Percentiles rank a stretch among this genome's conserved stretches.
Conservation (phyloP, 768 basidiomycete species). For the Termitomyces sp. region DNA sequence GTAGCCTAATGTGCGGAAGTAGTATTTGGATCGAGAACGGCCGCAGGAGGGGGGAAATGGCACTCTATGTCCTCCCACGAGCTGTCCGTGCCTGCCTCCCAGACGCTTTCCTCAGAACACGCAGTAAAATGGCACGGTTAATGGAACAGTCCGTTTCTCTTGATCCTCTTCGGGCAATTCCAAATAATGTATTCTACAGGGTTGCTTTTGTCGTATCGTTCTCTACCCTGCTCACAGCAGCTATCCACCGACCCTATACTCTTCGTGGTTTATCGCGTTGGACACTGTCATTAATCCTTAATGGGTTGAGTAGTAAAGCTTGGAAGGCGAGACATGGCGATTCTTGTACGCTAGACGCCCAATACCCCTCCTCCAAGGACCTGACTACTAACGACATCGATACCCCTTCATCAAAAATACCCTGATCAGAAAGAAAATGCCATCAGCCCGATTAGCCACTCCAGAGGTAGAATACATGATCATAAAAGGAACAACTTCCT, state of each 20-base stretch:
- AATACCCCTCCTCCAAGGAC: background rate
- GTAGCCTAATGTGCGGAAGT: conserved; percentile 64
- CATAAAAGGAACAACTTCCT: conserved; percentile 95
- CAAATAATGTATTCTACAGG: conserved; percentile 26
- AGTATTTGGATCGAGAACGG: conserved; percentile 80
- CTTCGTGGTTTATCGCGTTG: conserved; percentile 72
- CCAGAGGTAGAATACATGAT: conserved; percentile 83
- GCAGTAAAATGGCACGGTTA: conserved; percentile 31
- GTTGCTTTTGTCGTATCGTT: conserved; percentile 58
- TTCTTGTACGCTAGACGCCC: conserved; percentile 12
- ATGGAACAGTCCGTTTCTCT: conserved; percentile 48
- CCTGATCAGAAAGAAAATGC: background rate
- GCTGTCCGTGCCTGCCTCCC: conserved; percentile 65
- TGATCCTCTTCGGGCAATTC: background rate
- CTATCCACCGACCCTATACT: conserved; percentile 53
- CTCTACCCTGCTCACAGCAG: conserved; percentile 59
- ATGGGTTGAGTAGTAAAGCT: conserved; percentile 50
- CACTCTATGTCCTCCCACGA: conserved; percentile 70
- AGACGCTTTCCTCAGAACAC: conserved; percentile 42
- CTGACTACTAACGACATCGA: background rate
- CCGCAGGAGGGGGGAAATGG: conserved; percentile 69
- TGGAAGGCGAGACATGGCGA: conserved; percentile 40
- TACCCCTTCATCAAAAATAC: conserved; percentile 4
- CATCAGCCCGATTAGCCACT: conserved; percentile 36
- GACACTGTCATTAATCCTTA: conserved; percentile 62